Evolutionary conservation across 805 yeast genomes (phyloP).

Genomic region (Cyberlindnera xishuangbannaensis): DNA sequence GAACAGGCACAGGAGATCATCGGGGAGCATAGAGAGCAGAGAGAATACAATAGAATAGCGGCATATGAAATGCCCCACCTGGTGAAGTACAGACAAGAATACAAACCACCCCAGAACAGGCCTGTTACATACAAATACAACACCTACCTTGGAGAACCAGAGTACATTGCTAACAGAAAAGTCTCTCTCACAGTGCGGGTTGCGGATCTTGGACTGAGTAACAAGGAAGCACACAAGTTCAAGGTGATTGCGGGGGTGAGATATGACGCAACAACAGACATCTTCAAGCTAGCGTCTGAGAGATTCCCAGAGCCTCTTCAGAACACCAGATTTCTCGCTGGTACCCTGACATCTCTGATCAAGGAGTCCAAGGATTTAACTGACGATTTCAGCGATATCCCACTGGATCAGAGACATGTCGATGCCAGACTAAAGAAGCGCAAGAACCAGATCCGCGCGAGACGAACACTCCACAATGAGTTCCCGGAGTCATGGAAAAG

Average conservation of each 20-base stretch:
- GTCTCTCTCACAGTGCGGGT: constrained; percentile 58
- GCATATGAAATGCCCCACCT: constrained; percentile 91
- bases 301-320: constrained; percentile 75
- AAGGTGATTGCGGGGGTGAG: constrained; percentile 74
- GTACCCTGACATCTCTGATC: constrained; percentile 54
- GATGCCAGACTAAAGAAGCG: constrained; percentile 36
- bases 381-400: constrained; percentile 71
- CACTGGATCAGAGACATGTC: constrained; percentile 73
- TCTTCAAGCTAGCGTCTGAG: constrained; percentile 58
- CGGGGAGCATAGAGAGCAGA: constrained; percentile 65
- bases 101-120: constrained; percentile 39
- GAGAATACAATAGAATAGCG: constrained; percentile 73
- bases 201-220: constrained; percentile 45
- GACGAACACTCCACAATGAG: constrained; percentile 29
- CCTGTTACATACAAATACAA: constrained; percentile 69
- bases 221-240: constrained; percentile 61
- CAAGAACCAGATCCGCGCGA: constrained; percentile 33
- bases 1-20: constrained; percentile 66
- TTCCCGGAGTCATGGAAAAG: constrained; percentile 83
- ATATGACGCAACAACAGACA: constrained; percentile 56
- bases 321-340: constrained; percentile 70
- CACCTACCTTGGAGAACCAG: constrained; percentile 65
- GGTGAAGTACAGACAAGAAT: constrained; percentile 67
- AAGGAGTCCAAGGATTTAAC: constrained; percentile 55
- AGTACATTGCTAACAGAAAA: constrained; percentile 50